These are phyloP conservation scores for Epichloe aotearoae DNA, from an alignment of 2,329 filamentous ascomycete species.

Conservation along the genomic window DNA sequence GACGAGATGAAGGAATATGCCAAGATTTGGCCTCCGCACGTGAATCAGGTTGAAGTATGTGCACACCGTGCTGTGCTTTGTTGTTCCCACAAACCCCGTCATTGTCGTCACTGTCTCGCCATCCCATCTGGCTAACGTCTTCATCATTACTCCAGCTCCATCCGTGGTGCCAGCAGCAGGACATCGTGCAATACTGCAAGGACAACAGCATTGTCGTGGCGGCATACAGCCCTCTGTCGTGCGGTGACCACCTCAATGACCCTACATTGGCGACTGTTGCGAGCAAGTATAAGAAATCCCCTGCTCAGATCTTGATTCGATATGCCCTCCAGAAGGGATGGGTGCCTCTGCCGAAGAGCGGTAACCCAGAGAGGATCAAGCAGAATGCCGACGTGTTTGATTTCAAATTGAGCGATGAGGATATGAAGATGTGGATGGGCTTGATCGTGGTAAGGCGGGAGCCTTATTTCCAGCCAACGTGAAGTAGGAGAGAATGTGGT, in stretches of 20 bases:
- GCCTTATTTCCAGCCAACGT: slow-evolving; percentile 20
- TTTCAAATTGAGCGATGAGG: slow-evolving; percentile 42
- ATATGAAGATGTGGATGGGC: slow-evolving; percentile 33
- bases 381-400: slow-evolving; percentile 48
- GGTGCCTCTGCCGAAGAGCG: slow-evolving; percentile 56
- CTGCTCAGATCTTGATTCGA: slow-evolving; percentile 53
- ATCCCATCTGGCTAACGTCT: background rate
- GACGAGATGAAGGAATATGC: slow-evolving; percentile 55
- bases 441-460: slow-evolving; percentile 16
- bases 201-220: slow-evolving; percentile 54
- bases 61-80: too few relatives aligned
- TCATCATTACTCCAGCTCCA: slow-evolving; percentile 38
- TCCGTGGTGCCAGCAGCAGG: slow-evolving; percentile 49
- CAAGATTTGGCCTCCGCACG: slow-evolving; percentile 54
- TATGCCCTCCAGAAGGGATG: slow-evolving; percentile 59
- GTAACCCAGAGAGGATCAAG: slow-evolving; percentile 42
- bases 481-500: slow-evolving; percentile 1
- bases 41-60: slow-evolving; percentile 60
- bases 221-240: slow-evolving; percentile 26
- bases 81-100: background rate
- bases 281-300: slow-evolving; percentile 43
- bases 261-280: slow-evolving; percentile 41
- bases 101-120: background rate
- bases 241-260: slow-evolving; percentile 31
- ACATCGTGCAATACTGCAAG: slow-evolving; percentile 46